These are phyloP conservation scores for Leucocoprinus sp. DNA, from an alignment of 768 basidiomycete species.

Conservation along the genomic window DNA sequence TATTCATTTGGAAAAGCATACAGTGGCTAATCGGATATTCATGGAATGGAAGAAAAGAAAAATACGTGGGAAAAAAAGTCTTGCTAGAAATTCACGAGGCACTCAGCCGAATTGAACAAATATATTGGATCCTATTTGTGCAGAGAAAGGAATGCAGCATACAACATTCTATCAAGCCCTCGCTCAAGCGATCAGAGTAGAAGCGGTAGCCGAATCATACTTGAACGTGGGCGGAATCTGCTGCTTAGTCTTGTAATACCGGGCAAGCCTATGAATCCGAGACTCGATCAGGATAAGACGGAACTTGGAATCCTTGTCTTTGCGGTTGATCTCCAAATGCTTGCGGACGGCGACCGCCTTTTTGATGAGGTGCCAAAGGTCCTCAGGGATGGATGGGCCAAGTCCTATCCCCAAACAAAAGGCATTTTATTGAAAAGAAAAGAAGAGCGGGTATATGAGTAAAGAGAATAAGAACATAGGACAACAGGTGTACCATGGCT, in stretches of 20 bases:
- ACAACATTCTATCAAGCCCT: too few species aligned
- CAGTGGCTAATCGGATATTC: slow-evolving; percentile 46
- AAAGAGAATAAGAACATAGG: neutral
- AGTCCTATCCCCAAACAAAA: slow-evolving; percentile 74
- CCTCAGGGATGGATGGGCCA: slow-evolving; percentile 96
- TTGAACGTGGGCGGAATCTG: slow-evolving; percentile 98
- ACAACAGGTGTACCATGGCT: slow-evolving; percentile 60
- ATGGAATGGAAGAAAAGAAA: slow-evolving; percentile 22
- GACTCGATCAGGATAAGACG: slow-evolving; percentile 99
- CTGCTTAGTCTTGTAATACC: slow-evolving; percentile 99
- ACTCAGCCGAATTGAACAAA: too few species aligned
- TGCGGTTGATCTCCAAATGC: slow-evolving; percentile 96
- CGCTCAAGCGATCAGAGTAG: slow-evolving; percentile 76
- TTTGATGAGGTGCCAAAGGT: slow-evolving; percentile 99
- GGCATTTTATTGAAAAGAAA: slow-evolving; percentile 21
- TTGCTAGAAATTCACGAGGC: too few species aligned
- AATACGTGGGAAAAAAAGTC: too few species aligned
- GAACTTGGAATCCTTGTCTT: slow-evolving; percentile 95
- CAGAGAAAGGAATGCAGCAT: too few species aligned
- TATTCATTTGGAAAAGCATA: slow-evolving; percentile 17
- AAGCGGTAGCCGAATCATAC: slow-evolving; percentile 94
- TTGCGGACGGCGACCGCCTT: slow-evolving; percentile 99
- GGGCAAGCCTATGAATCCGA: slow-evolving; percentile 92
- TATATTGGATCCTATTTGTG: too few species aligned
- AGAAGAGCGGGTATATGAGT: slow-evolving; percentile 21